Evolutionary conservation across 2,329 filamentous ascomycete genomes (phyloP), one percentile per base, ranked within the genome.

Genomic region (Aphanoascus verrucosus): DNA sequence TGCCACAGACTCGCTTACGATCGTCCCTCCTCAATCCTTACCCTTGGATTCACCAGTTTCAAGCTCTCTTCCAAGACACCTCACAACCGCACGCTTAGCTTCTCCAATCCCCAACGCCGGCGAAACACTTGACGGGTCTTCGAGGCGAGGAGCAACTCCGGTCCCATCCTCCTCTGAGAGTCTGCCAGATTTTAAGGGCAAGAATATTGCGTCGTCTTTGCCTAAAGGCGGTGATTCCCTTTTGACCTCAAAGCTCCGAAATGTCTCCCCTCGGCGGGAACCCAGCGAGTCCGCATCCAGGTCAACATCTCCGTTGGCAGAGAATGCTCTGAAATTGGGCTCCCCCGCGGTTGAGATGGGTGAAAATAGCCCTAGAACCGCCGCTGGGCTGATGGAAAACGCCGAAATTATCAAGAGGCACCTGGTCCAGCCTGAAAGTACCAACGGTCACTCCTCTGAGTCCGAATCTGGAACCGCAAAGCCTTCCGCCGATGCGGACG

Each of bases 361-460:
- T 48, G 59, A 69, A 63, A 59, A 69, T 70, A 57, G 68, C 45
- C 64, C 74, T 48, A 68, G 67, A 55, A 68, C 69, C 48, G 78
- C 76, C 46, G 71, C 75, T 40, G 81, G 76, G 19, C 82, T 84
- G 3, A 85, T 84, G 64, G 90, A 97, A 70, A 88, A 97, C 63
- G 85, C 89, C 14, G 90, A 96, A 66, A 88, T 97, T 52, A 80
- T 98, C 59, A 89, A 84, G 67, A 80, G 91, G 60, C 93, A 98
- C 75, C 72, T 94, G 62, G 88, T 96, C 17, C 81, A 85, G 64
- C 83, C 50, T 3, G 66, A 74, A 57, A 64, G 61, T 67, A 61
- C 60, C 61, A 66, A 62, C 15, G 65, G 61, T 55, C 58, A 52
- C 38, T 69, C 63, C 54, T 66, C 64, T 49, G 47, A 47, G 17